Percentiles rank a stretch among this genome's conserved stretches.
These are phyloP conservation scores for Kodamaea lidongshanica DNA, from an alignment of 805 yeast genomes.

Conservation along the genomic window DNA sequence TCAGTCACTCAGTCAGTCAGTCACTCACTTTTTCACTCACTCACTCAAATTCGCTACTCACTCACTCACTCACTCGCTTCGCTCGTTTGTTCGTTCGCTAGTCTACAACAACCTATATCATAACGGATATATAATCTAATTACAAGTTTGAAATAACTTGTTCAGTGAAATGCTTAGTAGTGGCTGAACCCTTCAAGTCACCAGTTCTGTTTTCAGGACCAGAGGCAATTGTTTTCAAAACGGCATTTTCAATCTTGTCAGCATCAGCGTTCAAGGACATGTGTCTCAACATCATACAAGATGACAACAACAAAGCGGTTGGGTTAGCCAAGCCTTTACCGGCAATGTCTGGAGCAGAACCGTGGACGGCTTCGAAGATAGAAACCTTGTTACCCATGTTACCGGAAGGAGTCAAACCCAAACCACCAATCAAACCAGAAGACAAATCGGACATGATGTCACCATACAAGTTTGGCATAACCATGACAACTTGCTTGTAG, in stretches of 20 bases:
- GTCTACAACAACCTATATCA: too few species aligned
- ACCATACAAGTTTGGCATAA: slow-evolving; percentile 99
- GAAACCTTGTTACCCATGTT: slow-evolving; percentile 98
- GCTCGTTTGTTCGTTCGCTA: too few species aligned
- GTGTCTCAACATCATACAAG: slow-evolving; percentile 99
- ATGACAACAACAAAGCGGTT: slow-evolving; percentile 90
- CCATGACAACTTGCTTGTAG: slow-evolving; percentile 86
- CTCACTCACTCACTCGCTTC: too few species aligned
- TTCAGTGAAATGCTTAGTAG: slow-evolving; percentile 85
- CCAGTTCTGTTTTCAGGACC: slow-evolving; percentile 95
- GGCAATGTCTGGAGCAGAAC: slow-evolving; percentile 99
- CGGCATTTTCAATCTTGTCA: slow-evolving; percentile 82
- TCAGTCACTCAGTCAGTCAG: too few species aligned
- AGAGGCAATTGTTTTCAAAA: slow-evolving; percentile 82
- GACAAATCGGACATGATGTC: slow-evolving; percentile 97
- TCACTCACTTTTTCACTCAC: too few species aligned
- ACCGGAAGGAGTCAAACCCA: slow-evolving; percentile 98
- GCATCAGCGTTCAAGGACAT: slow-evolving; percentile 85
- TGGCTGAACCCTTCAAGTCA: slow-evolving; percentile 88
- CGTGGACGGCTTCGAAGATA: slow-evolving; percentile 98
- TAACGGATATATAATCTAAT: slow-evolving; percentile 12
- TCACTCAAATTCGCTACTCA: too few species aligned
- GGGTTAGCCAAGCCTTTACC: slow-evolving; percentile 99
- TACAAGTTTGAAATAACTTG: slow-evolving; percentile 78
- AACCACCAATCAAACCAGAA: slow-evolving; percentile 96